A percentile compares a stretch with the other conserved stretches of the same genome.
Evolutionary conservation across 805 yeast species (phyloP).

Genomic region (Scheffersomyces stipitis): DNA sequence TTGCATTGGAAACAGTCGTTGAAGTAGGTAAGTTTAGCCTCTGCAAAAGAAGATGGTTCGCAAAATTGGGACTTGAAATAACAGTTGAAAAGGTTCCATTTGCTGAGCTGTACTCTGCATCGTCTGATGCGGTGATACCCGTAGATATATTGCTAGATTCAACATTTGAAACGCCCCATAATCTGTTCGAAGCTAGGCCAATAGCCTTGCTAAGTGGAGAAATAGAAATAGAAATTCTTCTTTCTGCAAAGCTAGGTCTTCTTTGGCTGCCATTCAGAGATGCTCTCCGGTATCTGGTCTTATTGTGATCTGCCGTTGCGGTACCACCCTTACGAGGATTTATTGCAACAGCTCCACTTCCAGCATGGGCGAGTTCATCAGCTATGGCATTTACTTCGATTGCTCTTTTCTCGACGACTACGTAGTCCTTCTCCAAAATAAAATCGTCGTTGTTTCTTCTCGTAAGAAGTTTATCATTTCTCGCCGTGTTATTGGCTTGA

Average conservation of each 20-base stretch:
- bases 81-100: constrained; percentile 17
- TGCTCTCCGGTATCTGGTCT: constrained; percentile 24
- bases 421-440: constrained; percentile 79
- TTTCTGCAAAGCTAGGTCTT: constrained; percentile 61
- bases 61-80: constrained; percentile 31
- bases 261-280: constrained; percentile 52
- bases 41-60: constrained; percentile 35
- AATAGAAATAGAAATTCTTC: constrained; percentile 66
- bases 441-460: constrained; percentile 39
- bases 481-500: constrained; percentile 13
- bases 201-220: constrained; percentile 84
- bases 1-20: constrained; percentile 14
- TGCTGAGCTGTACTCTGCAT: constrained; percentile 1
- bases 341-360: constrained; percentile 51
- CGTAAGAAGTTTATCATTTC: constrained; percentile 8
- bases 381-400: constrained; percentile 96
- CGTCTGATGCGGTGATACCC: constrained; percentile 10
- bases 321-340: constrained; percentile 19
- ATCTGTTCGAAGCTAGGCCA: constrained; percentile 81
- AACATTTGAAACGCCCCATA: constrained; percentile 62
- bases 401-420: constrained; percentile 89
- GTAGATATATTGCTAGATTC: constrained; percentile 3
- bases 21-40: constrained; percentile 33
- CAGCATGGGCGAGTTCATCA: constrained; percentile 77
- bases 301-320: constrained; percentile 8